Conservation (phyloP, 148 eudicot genomes). For the Gaultheria prostrata region DNA sequence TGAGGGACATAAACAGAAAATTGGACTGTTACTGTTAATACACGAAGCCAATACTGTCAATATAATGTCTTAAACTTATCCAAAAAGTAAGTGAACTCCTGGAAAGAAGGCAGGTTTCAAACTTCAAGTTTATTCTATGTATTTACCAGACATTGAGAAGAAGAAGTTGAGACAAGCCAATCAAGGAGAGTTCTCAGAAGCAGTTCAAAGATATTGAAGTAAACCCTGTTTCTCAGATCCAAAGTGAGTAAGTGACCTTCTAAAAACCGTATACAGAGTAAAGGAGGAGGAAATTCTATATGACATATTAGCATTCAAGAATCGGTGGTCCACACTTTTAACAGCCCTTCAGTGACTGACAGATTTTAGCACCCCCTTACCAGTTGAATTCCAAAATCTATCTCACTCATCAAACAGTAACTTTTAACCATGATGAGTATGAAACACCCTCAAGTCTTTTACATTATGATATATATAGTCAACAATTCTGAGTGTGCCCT, state of each 20-base stretch:
- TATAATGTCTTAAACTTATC: too few relatives aligned
- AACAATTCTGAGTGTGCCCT: not conserved
- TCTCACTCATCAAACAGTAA: not conserved
- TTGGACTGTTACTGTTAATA: not conserved
- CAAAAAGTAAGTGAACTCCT: not conserved
- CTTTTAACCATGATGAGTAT: not conserved
- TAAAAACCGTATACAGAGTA: not conserved
- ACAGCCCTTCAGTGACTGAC: not conserved
- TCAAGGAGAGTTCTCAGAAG: slow-evolving; percentile 5
- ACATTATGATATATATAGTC: not conserved
- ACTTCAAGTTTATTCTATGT: not conserved
- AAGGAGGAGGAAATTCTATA: not conserved
- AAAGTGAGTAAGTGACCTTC: not conserved
- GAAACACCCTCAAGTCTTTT: not conserved
- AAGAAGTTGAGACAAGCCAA: not conserved
- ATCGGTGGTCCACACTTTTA: not conserved
- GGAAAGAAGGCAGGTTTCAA: not conserved
- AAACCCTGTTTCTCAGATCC: not conserved
- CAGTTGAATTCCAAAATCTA: not conserved
- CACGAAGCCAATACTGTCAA: not conserved
- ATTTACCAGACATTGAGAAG: not conserved
- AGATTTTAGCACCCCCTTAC: not conserved
- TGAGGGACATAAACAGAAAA: not conserved
- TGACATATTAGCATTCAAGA: not conserved
- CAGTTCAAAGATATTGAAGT: slow-evolving; percentile 1